phyloP scores from a whole-genome alignment of 106 monocot species.

The Narthecium ossifragum region DNA sequence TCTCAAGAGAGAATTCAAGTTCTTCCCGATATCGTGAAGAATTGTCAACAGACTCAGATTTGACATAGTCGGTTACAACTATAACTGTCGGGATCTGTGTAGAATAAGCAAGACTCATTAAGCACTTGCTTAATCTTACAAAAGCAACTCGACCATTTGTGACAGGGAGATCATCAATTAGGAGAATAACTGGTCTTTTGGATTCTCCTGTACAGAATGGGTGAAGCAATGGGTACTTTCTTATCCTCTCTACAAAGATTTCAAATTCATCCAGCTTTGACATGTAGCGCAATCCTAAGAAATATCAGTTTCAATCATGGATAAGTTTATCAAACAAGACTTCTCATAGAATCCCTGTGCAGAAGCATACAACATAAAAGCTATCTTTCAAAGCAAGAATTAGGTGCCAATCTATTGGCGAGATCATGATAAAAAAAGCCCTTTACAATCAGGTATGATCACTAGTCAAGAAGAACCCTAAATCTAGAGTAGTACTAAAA shows the following conservation, averaged over 20 bases:
- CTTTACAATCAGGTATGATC: too few relatives aligned
- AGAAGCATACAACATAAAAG: too few relatives aligned
- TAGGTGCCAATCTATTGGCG: too few relatives aligned
- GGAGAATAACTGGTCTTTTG: slow-evolving; percentile 52
- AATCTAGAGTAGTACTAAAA: too few relatives aligned
- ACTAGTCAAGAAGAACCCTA: too few relatives aligned
- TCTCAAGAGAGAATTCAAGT: slow-evolving; percentile 53
- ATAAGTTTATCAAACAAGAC: background rate
- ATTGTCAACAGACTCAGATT: slow-evolving; percentile 45
- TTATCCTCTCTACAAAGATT: slow-evolving; percentile 58
- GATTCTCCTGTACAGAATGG: slow-evolving; percentile 17
- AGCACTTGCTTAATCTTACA: slow-evolving; percentile 64
- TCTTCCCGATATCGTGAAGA: slow-evolving; percentile 40
- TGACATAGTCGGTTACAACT: slow-evolving; percentile 64
- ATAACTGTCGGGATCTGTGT: slow-evolving; percentile 75
- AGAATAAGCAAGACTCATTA: slow-evolving; percentile 46
- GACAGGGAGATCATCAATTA: slow-evolving; percentile 93
- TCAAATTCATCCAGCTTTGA: slow-evolving; percentile 98
- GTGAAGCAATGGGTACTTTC: slow-evolving; percentile 72
- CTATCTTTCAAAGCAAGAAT: too few relatives aligned
- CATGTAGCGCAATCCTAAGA: slow-evolving; percentile 62
- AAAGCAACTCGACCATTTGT: slow-evolving; percentile 72
- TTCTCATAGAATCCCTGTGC: too few relatives aligned
- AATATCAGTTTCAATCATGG: slow-evolving; percentile 6
- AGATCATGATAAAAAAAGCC: too few relatives aligned